A percentile compares a stretch with the other conserved stretches of the same genome.
phyloP scores from a whole-genome alignment of 169 alveolate species.

The Plasmodium malariae region DNA sequence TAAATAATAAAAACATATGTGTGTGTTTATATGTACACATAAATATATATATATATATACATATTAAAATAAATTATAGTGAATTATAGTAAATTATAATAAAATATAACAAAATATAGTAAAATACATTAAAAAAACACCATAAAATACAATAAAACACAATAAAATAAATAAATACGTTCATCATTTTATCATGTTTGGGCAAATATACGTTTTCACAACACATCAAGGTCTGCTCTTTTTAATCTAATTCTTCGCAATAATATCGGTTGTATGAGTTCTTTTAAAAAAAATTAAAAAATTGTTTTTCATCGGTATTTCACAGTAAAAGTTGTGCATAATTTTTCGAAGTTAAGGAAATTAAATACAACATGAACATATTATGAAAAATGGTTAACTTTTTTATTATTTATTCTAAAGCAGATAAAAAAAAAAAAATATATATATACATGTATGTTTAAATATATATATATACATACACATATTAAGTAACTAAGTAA shows the following conservation, averaged over 20 bases:
- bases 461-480: constrained; percentile 1
- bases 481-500: not conserved
- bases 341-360: not conserved
- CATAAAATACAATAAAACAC: not conserved
- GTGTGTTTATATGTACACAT: too few species aligned
- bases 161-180: not conserved
- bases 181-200: not conserved
- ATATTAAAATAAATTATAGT: too few species aligned
- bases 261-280: too few species aligned
- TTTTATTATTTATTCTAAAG: not conserved
- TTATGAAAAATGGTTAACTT: not conserved
- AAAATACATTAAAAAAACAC: too few species aligned
- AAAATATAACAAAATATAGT: too few species aligned
- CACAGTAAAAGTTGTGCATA: too few species aligned
- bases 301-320: not conserved
- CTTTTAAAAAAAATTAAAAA: too few species aligned
- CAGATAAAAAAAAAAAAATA: not conserved
- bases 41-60: too few species aligned
- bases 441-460: too few species aligned
- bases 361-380: not conserved
- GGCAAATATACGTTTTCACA: not conserved
- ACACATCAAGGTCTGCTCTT: not conserved
- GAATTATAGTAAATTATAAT: too few species aligned
- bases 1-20: too few species aligned
- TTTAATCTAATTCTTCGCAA: too few species aligned